Evolutionary conservation across 768 basidiomycete genomes (phyloP).

Genomic region (Leccinum imitatum): DNA sequence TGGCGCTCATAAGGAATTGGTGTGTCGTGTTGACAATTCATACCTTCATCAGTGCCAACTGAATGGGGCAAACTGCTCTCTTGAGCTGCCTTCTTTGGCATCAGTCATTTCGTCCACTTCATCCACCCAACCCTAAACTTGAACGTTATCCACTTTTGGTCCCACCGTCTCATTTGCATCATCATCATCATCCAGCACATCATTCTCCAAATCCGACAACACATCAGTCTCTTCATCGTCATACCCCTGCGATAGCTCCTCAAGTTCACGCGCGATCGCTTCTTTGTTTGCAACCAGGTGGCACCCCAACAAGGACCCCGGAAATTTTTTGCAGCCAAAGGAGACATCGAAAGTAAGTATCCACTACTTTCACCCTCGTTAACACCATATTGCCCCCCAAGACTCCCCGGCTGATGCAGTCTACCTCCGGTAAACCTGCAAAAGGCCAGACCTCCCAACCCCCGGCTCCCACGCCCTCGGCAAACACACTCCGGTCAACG

Average conservation of each 20-base stretch:
- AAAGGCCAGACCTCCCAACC: no score
- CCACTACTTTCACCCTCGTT: no score
- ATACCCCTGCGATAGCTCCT: not conserved
- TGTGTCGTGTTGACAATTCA: not conserved
- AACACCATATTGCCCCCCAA: no score
- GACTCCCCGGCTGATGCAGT: no score
- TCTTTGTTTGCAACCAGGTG: no score
- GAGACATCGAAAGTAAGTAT: no score
- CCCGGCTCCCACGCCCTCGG: no score
- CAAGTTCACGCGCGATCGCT: not conserved
- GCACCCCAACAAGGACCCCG: no score
- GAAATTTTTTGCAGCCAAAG: no score
- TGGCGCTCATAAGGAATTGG: not conserved
- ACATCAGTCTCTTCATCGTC: not conserved
- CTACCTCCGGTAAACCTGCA: no score
- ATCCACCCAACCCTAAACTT: not conserved
- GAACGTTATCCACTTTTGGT: not conserved
- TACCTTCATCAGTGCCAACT: not conserved
- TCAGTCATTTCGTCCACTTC: not conserved
- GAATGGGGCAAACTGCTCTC: not conserved
- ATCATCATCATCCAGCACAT: not conserved
- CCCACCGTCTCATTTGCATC: not conserved
- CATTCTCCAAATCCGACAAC: not conserved
- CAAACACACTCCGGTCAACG: no score
- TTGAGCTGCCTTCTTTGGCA: not conserved